A percentile compares a stretch with the other conserved stretches of the same genome.
phyloP scores from a whole-genome alignment of 1,139 yeast genomes.

The Meyerozyma athensensis region DNA sequence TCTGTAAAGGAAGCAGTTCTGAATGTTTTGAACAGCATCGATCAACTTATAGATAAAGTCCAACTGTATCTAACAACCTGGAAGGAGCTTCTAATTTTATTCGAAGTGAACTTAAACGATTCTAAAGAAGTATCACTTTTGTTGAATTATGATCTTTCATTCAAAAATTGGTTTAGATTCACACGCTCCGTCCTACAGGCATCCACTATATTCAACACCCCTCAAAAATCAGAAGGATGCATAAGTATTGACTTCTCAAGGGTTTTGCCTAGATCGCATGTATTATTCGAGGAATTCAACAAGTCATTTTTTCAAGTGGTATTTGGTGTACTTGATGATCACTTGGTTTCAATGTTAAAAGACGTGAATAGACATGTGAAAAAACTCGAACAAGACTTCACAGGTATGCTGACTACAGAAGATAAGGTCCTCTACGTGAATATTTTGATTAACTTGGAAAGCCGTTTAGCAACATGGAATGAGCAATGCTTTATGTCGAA shows the following conservation, averaged over 20 bases:
- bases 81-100: slow-evolving; percentile 53
- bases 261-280: slow-evolving; percentile 24
- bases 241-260: slow-evolving; percentile 37
- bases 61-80: slow-evolving; percentile 42
- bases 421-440: too few species aligned
- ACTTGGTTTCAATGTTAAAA: neutral
- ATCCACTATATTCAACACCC: neutral
- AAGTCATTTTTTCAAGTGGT: slow-evolving; percentile 23
- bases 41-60: slow-evolving; percentile 21
- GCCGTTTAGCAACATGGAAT: too few species aligned
- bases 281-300: slow-evolving; percentile 25
- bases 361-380: too few species aligned
- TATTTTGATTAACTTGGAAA: too few species aligned
- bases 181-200: neutral
- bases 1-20: slow-evolving; percentile 8
- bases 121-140: slow-evolving; percentile 28
- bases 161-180: neutral
- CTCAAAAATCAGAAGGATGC: slow-evolving; percentile 47
- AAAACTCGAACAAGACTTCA: too few species aligned
- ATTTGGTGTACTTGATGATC: neutral
- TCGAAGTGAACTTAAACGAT: slow-evolving; percentile 60
- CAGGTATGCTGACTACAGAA: too few species aligned
- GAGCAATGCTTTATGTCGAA: too few species aligned
- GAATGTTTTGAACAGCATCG: slow-evolving; percentile 15
- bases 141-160: neutral